A percentile compares a stretch with the other conserved stretches of the same genome.
Conservation (phyloP, 2,329 filamentous ascomycete species). For the Hymenoscyphus repandus region DNA sequence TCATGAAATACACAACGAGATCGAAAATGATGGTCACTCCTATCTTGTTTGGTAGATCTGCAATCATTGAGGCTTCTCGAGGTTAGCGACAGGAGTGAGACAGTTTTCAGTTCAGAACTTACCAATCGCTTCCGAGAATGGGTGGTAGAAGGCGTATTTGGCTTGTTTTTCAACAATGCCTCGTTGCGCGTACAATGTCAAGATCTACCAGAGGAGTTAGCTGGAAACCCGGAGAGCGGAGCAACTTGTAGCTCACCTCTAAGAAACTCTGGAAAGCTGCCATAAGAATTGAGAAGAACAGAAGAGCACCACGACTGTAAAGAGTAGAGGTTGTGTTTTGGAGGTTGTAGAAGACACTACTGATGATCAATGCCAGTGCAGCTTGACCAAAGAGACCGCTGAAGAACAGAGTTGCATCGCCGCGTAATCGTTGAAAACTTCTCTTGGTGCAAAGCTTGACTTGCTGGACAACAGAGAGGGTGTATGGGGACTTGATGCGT, state of each 20-base stretch:
- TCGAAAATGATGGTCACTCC: slow-evolving; percentile 62
- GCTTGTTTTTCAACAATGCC: slow-evolving; percentile 88
- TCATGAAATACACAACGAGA: slow-evolving; percentile 78
- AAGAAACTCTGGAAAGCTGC: slow-evolving; percentile 58
- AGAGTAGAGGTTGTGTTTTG: slow-evolving; percentile 49
- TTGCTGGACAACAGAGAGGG: slow-evolving; percentile 71
- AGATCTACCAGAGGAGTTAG: slow-evolving; percentile 42
- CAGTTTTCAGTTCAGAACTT: background rate
- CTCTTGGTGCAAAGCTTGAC: slow-evolving; percentile 76
- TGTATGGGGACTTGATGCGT: slow-evolving; percentile 72
- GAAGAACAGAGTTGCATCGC: slow-evolving; percentile 66
- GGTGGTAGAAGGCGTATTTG: slow-evolving; percentile 85
- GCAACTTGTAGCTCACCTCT: slow-evolving; percentile 32
- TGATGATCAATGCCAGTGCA: slow-evolving; percentile 57
- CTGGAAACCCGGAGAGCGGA: too few species aligned
- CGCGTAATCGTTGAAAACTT: slow-evolving; percentile 70
- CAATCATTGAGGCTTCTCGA: slow-evolving; percentile 66
- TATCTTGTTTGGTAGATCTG: slow-evolving; percentile 80
- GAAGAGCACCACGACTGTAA: slow-evolving; percentile 54
- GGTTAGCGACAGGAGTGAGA: background rate
- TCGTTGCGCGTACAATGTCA: slow-evolving; percentile 75
- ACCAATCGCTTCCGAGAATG: slow-evolving; percentile 75
- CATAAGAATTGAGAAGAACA: slow-evolving; percentile 64
- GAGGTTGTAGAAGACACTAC: slow-evolving; percentile 58
- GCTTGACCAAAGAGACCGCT: slow-evolving; percentile 31